Evolutionary conservation across 2,329 filamentous ascomycete genomes (phyloP).

Genomic region (Ceratocystis huliohia): DNA sequence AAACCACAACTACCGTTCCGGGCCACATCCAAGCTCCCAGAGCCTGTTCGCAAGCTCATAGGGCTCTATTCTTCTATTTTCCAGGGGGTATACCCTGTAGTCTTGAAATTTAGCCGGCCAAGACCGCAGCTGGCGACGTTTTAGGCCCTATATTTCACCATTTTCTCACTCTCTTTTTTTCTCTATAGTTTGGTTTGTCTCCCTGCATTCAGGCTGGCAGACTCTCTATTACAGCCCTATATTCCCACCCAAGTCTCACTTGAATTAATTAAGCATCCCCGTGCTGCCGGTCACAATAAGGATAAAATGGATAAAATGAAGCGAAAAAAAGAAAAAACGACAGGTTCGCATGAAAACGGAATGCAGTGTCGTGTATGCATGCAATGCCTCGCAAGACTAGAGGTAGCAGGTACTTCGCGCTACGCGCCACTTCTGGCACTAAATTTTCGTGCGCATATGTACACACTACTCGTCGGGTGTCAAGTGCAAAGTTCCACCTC

Average conservation of each 20-base stretch:
- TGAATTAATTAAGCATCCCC: not conserved
- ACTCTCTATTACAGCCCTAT: constrained; percentile 3
- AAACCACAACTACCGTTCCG: not conserved
- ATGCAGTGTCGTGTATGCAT: not conserved
- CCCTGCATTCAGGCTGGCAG: not conserved
- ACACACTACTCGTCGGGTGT: not conserved
- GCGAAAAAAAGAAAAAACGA: not conserved
- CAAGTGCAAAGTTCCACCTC: not conserved
- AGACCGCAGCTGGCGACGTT: not conserved
- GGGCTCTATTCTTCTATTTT: not conserved
- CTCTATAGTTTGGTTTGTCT: not conserved
- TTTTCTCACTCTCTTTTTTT: not conserved
- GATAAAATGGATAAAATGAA: too few species aligned
- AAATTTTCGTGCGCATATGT: not conserved
- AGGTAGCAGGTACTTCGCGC: not conserved
- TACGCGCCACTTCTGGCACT: not conserved
- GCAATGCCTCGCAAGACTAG: not conserved
- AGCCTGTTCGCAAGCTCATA: not conserved
- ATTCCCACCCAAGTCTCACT: not conserved
- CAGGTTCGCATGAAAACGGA: not conserved
- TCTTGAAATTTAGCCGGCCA: not conserved
- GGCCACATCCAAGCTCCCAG: not conserved
- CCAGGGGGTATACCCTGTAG: not conserved
- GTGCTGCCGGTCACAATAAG: not conserved
- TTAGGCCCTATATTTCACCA: not conserved